Evolutionary conservation across 2,329 filamentous ascomycete genomes (phyloP), one percentile per base, ranked within the genome.

Genomic region (Penicillium sp.): DNA sequence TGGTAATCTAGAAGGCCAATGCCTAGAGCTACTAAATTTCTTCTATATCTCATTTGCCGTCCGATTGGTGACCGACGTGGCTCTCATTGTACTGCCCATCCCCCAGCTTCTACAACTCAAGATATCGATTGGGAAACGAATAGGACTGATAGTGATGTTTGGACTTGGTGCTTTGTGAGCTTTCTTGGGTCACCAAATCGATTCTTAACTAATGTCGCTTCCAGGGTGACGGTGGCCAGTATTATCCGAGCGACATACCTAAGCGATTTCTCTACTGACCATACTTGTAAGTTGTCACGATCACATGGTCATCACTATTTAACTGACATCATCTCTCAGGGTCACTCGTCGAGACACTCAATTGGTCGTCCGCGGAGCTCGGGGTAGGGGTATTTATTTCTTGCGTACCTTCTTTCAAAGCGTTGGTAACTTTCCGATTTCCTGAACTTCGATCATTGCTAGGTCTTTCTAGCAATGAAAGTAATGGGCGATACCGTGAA

Each of bases 291-390:
- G 58, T 57, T 20, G 12, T 7, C 9, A 18, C 23, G 26, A 7
- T 17, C 6, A 4, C 26, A 3, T 12, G 13, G n/a, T n/a, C n/a
- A n/a, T n/a, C 7, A 20, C 3, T 36, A 10, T 8, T 13, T 23
- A 7, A 10, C 8, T 27, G 7, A 33, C 15, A 27, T 13, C 7
- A 17, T 40, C 9, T 7, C n/a, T 18, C 23, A 62, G 61, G 58
- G 55, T 40, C 46, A 3, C 42, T 62, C 10, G 59, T 63, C 2
- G 39, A 59, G 15, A 24, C 59, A 1, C 46, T 62, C 15, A 60
- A 59, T 23, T 63, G 61, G 61, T 63, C 61, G 2, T 62, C 53
- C 12, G 52, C 58, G 4, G 61, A 63, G 46, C 40, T 63, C 29
- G 56, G 46, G 1, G 51, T 63, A 9, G 59, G 53, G 2, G 46